Conservation (phyloP, 106 monocot genomes). For the Dioscorea alata region DNA sequence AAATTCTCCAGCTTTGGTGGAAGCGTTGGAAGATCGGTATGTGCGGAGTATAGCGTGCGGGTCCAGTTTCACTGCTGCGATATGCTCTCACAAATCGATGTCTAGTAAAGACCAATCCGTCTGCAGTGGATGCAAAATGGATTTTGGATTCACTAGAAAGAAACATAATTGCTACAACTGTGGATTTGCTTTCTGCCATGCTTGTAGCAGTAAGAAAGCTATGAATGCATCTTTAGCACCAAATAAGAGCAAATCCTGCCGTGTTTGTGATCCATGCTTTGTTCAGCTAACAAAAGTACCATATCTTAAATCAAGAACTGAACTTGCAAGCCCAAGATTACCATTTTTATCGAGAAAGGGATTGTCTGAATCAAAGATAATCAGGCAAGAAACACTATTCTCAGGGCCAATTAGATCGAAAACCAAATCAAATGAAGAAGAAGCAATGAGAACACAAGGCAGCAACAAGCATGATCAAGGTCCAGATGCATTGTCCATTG, state of each 20-base stretch:
- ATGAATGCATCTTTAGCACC: slow-evolving; percentile 55
- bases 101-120: slow-evolving; percentile 47
- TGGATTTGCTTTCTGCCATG: slow-evolving; percentile 57
- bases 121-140: slow-evolving; percentile 53
- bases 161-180: slow-evolving; percentile 87
- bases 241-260: slow-evolving; percentile 32
- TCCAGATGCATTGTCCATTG: not conserved
- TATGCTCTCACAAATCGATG: slow-evolving; percentile 44
- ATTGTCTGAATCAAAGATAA: slow-evolving; percentile 21
- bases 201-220: slow-evolving; percentile 64
- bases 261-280: slow-evolving; percentile 75
- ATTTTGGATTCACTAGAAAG: slow-evolving; percentile 77
- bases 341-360: slow-evolving; percentile 7
- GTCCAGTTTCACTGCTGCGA: slow-evolving; percentile 56
- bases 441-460: slow-evolving; percentile 5
- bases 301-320: slow-evolving; percentile 4
- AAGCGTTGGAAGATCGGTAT: slow-evolving; percentile 51
- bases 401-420: slow-evolving; percentile 26
- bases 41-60: slow-evolving; percentile 52
- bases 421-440: slow-evolving; percentile 15
- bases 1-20: slow-evolving; percentile 43
- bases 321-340: slow-evolving; percentile 28
- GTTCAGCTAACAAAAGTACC: slow-evolving; percentile 19
- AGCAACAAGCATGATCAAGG: slow-evolving; percentile 9
- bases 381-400: slow-evolving; percentile 19